Percentiles rank a stretch among this genome's conserved stretches.
These are phyloP conservation scores for Podochytrium sp. DNA, from an alignment of 192 early-diverging fungal genomes.

Conservation along the genomic window DNA sequence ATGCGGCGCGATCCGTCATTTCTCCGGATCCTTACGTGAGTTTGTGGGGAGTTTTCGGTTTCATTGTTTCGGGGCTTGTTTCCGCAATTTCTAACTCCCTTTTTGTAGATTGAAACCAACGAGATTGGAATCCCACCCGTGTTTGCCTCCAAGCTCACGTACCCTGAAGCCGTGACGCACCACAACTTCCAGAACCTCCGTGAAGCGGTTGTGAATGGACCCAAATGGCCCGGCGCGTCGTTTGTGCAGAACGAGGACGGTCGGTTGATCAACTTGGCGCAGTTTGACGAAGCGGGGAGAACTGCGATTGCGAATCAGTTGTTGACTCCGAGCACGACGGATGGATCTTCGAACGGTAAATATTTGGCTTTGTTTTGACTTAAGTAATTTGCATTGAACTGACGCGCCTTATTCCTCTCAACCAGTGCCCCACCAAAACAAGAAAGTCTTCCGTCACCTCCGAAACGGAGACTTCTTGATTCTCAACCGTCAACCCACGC, in stretches of 20 bases:
- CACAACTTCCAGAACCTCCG: slow-evolving; percentile 93
- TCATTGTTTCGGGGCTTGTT: too few relatives aligned
- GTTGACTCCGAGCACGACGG: slow-evolving; percentile 42
- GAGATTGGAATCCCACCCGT: slow-evolving; percentile 98
- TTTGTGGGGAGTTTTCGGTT: too few relatives aligned
- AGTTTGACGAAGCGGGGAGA: slow-evolving; percentile 82
- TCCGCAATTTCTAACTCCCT: too few relatives aligned
- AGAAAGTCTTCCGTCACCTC: slow-evolving; percentile 96
- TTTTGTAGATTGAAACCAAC: slow-evolving; percentile 95
- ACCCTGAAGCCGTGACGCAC: slow-evolving; percentile 95
- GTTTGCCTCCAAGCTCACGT: slow-evolving; percentile 94
- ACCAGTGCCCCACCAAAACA: slow-evolving; percentile 74
- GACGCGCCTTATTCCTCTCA: not conserved
- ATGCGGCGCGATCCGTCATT: slow-evolving; percentile 96
- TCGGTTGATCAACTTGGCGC: slow-evolving; percentile 77
- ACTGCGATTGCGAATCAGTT: slow-evolving; percentile 96
- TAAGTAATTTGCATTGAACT: slow-evolving; percentile 9
- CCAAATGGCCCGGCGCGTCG: slow-evolving; percentile 96
- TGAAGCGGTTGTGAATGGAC: slow-evolving; percentile 93
- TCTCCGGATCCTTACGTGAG: slow-evolving; percentile 96
- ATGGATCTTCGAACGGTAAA: slow-evolving; percentile 33
- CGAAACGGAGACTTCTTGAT: slow-evolving; percentile 96
- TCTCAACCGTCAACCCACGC: slow-evolving; percentile 98
- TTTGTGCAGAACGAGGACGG: slow-evolving; percentile 96
- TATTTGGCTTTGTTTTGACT: slow-evolving; percentile 32